Evolutionary conservation across 495 filamentous ascomycete species (phyloP).

Genomic region (Cercophora sp.): DNA sequence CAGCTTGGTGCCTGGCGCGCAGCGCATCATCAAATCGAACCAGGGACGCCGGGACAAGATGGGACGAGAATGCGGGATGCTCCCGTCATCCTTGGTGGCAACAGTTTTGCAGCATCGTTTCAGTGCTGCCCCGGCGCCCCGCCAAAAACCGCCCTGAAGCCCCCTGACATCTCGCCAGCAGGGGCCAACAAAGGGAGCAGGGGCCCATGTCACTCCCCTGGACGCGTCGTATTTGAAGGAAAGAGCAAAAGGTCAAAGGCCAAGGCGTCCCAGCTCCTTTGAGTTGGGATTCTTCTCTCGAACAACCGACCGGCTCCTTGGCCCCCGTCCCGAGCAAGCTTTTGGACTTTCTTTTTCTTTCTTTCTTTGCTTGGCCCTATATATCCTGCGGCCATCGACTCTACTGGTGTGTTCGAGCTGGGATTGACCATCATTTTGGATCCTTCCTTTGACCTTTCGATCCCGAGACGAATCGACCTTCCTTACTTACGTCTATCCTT

Average conservation of each 20-base stretch:
- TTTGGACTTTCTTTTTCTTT: not conserved
- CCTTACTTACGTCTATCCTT: not conserved
- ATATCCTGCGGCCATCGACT: too few species aligned
- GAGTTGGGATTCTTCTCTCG: not conserved
- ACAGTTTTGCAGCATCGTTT: slow-evolving; percentile 1
- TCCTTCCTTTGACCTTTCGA: not conserved
- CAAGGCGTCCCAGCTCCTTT: not conserved
- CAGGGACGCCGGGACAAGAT: too few species aligned
- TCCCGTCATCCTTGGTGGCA: too few species aligned
- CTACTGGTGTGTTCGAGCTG: slow-evolving; percentile 10
- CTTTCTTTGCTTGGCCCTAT: not conserved
- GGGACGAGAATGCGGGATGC: too few species aligned
- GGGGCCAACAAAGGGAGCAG: not conserved
- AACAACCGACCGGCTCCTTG: not conserved
- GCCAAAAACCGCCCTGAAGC: not conserved
- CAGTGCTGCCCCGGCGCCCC: not conserved
- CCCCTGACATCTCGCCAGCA: slow-evolving; percentile 5
- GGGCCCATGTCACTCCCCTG: not conserved
- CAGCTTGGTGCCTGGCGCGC: too few species aligned
- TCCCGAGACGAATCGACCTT: not conserved
- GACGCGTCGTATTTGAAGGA: not conserved
- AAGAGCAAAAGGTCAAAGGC: not conserved
- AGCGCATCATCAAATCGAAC: too few species aligned
- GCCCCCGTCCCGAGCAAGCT: not conserved
- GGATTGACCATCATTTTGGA: slow-evolving; percentile 2